phyloP scores from a whole-genome alignment of 2,329 filamentous ascomycete genomes.

The Drechslera avenae region DNA sequence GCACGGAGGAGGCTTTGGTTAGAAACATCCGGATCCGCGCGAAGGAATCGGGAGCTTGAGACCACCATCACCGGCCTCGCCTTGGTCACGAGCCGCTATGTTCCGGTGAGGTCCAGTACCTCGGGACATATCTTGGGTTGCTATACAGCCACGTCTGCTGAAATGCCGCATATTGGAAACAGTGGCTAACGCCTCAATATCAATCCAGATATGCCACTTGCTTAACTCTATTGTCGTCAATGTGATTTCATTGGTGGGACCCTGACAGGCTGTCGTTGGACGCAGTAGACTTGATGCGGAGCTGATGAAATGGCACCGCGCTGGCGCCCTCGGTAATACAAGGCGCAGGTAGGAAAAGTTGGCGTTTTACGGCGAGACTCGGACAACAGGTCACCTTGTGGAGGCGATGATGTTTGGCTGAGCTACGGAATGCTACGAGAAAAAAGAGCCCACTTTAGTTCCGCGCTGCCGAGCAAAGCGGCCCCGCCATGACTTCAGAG shows the following conservation, averaged over 20 bases:
- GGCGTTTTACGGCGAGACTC: conserved; percentile 41
- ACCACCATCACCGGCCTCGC: conserved; percentile 1
- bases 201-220: conserved; percentile 21
- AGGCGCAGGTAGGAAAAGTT: conserved; percentile 21
- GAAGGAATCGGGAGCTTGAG: conserved; percentile 31
- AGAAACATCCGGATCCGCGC: conserved; percentile 43
- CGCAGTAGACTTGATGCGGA: conserved; percentile 1
- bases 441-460: conserved; percentile 18
- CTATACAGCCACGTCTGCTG: conserved; percentile 26
- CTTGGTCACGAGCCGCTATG: conserved; percentile 6
- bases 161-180: conserved; percentile 24
- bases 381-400: conserved; percentile 26
- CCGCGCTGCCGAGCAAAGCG: conserved; percentile 34
- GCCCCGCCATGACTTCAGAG: conserved; percentile 42
- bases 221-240: not conserved
- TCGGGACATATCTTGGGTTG: conserved; percentile 21
- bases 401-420: conserved; percentile 7
- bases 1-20: conserved; percentile 47
- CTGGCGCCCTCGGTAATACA: conserved; percentile 30
- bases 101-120: conserved; percentile 10
- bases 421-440: conserved; percentile 19
- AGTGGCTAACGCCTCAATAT: conserved; percentile 21
- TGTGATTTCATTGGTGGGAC: conserved; percentile 30
- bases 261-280: conserved; percentile 8
- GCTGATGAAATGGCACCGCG: conserved; percentile 4